phyloP scores from a whole-genome alignment of 2,329 filamentous ascomycete genomes.

The Colletotrichum sublineola region DNA sequence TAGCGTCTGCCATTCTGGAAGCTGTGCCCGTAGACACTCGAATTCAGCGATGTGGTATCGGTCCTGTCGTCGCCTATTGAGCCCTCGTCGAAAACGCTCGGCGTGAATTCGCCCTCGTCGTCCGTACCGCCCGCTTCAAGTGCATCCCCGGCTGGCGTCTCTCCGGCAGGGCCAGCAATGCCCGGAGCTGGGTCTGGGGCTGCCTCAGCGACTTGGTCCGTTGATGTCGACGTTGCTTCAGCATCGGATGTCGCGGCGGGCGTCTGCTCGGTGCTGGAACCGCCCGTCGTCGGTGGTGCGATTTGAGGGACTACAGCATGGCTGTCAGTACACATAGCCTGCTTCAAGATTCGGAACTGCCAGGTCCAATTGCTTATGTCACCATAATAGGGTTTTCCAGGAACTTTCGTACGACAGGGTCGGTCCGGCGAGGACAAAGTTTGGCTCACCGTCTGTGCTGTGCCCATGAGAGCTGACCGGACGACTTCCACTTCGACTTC shows the following conservation, averaged over 20 bases:
- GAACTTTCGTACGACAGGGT: background rate
- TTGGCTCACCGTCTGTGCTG: slow-evolving; percentile 18
- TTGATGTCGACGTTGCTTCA: background rate
- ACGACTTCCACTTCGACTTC: slow-evolving; percentile 9
- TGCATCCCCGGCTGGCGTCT: background rate
- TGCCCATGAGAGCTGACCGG: slow-evolving; percentile 8
- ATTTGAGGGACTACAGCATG: background rate
- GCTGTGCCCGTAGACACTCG: slow-evolving; percentile 52
- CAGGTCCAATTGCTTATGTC: background rate
- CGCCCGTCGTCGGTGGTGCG: background rate
- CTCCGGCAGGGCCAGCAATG: background rate
- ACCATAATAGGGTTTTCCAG: background rate
- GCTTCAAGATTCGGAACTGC: background rate
- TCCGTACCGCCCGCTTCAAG: slow-evolving; percentile 35
- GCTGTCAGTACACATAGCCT: background rate
- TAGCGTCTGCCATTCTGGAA: slow-evolving; percentile 54
- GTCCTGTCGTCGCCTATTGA: slow-evolving; percentile 46
- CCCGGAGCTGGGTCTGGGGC: background rate
- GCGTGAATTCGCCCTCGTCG: slow-evolving; percentile 38
- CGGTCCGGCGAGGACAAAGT: background rate
- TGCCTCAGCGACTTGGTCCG: background rate
- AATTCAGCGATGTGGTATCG: slow-evolving; percentile 49
- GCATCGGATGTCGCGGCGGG: background rate
- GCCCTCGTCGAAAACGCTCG: slow-evolving; percentile 46
- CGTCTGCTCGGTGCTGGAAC: background rate